Conservation (phyloP, 805 yeast genomes). For the Spathaspora hagerdaliae region DNA sequence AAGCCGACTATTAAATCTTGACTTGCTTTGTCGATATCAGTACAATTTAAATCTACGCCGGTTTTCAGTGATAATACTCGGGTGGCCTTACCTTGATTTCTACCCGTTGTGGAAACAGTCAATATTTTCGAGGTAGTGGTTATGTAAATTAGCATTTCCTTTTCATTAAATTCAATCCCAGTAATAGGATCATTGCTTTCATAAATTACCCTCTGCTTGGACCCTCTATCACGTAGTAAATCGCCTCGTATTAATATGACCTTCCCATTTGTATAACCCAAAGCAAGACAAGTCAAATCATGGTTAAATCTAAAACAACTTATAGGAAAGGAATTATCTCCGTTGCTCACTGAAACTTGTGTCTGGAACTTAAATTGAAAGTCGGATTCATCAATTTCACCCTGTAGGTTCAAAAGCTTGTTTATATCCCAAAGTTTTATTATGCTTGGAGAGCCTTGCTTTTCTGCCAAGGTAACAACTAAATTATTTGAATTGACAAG, state of each 20-base stretch:
- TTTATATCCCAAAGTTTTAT: constrained; percentile 73
- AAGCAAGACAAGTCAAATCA: constrained; percentile 60
- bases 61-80: constrained; percentile 39
- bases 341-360: constrained; percentile 60
- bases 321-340: constrained; percentile 74
- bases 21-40: constrained; percentile 36
- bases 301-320: constrained; percentile 55
- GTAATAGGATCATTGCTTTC: constrained; percentile 81
- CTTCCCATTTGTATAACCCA: constrained; percentile 83
- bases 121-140: constrained; percentile 71
- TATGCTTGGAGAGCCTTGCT: constrained; percentile 63
- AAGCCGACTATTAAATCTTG: constrained; percentile 62
- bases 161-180: constrained; percentile 57
- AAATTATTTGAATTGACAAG: constrained; percentile 46
- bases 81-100: constrained; percentile 64
- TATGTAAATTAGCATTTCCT: constrained; percentile 53
- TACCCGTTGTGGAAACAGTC: constrained; percentile 72
- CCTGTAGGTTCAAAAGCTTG: constrained; percentile 32
- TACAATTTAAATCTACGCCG: constrained; percentile 51
- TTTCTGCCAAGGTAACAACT: constrained; percentile 70
- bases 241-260: constrained; percentile 86
- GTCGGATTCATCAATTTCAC: constrained; percentile 12
- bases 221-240: constrained; percentile 79
- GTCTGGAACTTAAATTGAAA: constrained; percentile 49
- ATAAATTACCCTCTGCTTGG: constrained; percentile 77